Conservation (phyloP, 176 grass and related monocot species). For the Zoysia pacifica region DNA sequence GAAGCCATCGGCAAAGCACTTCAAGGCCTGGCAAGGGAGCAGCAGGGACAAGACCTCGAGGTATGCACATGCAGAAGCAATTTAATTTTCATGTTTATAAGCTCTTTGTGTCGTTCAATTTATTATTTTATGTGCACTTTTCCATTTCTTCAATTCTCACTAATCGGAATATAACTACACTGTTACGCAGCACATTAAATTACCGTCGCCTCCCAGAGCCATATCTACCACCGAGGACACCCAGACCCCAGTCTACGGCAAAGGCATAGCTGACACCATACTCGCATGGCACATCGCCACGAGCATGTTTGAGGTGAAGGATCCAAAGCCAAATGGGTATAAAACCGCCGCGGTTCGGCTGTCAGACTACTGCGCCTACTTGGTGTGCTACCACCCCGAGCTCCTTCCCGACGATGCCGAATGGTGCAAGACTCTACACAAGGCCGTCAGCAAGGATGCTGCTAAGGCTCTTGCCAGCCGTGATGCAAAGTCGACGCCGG, state of each 20-base stretch:
- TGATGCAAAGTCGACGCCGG: not conserved
- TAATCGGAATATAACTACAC: too few relatives aligned
- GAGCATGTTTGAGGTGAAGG: not conserved
- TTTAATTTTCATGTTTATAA: too few relatives aligned
- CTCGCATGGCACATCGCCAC: slow-evolving; percentile 33
- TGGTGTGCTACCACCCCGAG: not conserved
- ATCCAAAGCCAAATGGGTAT: not conserved
- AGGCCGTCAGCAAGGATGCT: not conserved
- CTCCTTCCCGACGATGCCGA: not conserved
- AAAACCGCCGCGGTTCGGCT: not conserved
- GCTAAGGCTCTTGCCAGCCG: not conserved
- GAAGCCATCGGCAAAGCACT: not conserved
- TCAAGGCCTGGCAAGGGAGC: too few relatives aligned
- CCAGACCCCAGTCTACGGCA: not conserved
- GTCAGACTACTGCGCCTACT: slow-evolving; percentile 24
- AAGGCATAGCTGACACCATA: not conserved
- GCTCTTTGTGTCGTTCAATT: too few relatives aligned
- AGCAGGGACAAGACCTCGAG: too few relatives aligned
- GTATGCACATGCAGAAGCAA: too few relatives aligned
- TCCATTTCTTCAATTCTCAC: too few relatives aligned
- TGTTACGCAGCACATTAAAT: too few relatives aligned
- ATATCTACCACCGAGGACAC: too few relatives aligned
- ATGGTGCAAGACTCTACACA: slow-evolving; percentile 29
- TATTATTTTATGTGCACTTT: too few relatives aligned
- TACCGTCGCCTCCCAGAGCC: too few relatives aligned